These are phyloP conservation scores for Penicillium sp. DNA, from an alignment of 2,329 filamentous ascomycete genomes.

Conservation along the genomic window DNA sequence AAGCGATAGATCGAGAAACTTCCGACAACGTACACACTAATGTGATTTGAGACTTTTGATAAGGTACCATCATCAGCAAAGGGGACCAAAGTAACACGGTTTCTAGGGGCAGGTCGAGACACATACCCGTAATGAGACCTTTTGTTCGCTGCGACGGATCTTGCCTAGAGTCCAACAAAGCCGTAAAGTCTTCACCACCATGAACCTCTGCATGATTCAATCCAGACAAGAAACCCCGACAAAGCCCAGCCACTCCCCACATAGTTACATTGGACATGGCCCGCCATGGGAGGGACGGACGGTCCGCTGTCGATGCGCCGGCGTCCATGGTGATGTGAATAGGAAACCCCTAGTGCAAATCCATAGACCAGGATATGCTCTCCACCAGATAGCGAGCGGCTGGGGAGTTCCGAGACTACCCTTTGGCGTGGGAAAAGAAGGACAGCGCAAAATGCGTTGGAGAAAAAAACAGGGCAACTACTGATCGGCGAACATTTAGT, in stretches of 20 bases:
- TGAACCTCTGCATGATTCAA: constrained; percentile 69
- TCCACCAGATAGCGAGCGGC: constrained; percentile 5
- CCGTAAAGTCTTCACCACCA: constrained; percentile 69
- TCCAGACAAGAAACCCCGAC: constrained; percentile 66
- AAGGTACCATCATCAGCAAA: constrained; percentile 1
- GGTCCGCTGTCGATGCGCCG: constrained; percentile 40
- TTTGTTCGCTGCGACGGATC: constrained; percentile 61
- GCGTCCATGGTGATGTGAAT: constrained; percentile 32
- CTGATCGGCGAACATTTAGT: constrained; percentile 14
- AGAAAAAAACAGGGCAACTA: constrained; percentile 4
- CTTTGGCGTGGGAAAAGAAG: constrained; percentile 3
- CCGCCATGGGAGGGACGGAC: constrained; percentile 55
- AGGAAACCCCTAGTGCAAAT: constrained; percentile 15
- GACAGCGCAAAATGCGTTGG: constrained; percentile 1
- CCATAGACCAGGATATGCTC: constrained; percentile 17
- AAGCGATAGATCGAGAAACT: constrained; percentile 11
- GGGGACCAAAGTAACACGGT: not conserved
- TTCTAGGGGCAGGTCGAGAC: not conserved
- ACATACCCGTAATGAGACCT: constrained; percentile 73
- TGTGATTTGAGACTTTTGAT: constrained; percentile 73
- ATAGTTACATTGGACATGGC: constrained; percentile 67
- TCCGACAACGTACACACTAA: constrained; percentile 68
- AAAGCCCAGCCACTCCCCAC: constrained; percentile 64
- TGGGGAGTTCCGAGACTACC: constrained; percentile 5
- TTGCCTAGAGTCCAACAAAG: constrained; percentile 66